A percentile compares a stretch with the other conserved stretches of the same genome.
Evolutionary conservation across 345 rosid genomes (phyloP).

Genomic region (Noccaea bulbosa): DNA sequence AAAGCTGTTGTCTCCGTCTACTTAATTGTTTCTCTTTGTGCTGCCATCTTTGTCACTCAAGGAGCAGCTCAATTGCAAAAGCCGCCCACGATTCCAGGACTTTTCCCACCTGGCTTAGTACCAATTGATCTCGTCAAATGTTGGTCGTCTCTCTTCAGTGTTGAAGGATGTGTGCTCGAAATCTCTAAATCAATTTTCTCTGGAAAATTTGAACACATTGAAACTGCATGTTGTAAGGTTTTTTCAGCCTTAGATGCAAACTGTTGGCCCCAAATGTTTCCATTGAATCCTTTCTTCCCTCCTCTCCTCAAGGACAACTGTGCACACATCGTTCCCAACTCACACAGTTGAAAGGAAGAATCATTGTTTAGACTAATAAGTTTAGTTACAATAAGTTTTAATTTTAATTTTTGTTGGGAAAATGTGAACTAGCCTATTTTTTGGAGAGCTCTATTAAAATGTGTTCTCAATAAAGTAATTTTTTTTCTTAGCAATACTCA

Average conservation of each 20-base stretch:
- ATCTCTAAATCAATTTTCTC: slow-evolving; percentile 27
- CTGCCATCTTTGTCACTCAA: not conserved
- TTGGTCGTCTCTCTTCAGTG: slow-evolving; percentile 31
- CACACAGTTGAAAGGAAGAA: slow-evolving; percentile 9
- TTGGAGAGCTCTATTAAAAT: no score
- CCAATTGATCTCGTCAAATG: slow-evolving; percentile 26
- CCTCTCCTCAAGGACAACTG: slow-evolving; percentile 29
- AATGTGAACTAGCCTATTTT: no score
- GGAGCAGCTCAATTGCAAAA: slow-evolving; percentile 9
- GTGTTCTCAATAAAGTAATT: no score
- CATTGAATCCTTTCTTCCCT: slow-evolving; percentile 22
- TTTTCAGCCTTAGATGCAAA: no score
- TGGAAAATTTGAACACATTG: slow-evolving; percentile 7
- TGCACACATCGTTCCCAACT: not conserved
- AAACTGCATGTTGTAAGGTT: slow-evolving; percentile 30
- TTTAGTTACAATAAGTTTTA: no score
- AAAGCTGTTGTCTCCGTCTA: not conserved
- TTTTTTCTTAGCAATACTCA: no score
- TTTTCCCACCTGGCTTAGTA: not conserved
- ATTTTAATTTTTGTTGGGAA: no score
- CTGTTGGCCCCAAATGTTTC: no score
- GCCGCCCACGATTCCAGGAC: not conserved
- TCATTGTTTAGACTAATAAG: not conserved
- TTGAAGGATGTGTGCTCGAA: slow-evolving; percentile 36
- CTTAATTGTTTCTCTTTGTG: slow-evolving; percentile 7